Evolutionary conservation across 805 yeast genomes (phyloP), one percentile per base, ranked within the genome.

Genomic region (Yamadazyma kitorensis): DNA sequence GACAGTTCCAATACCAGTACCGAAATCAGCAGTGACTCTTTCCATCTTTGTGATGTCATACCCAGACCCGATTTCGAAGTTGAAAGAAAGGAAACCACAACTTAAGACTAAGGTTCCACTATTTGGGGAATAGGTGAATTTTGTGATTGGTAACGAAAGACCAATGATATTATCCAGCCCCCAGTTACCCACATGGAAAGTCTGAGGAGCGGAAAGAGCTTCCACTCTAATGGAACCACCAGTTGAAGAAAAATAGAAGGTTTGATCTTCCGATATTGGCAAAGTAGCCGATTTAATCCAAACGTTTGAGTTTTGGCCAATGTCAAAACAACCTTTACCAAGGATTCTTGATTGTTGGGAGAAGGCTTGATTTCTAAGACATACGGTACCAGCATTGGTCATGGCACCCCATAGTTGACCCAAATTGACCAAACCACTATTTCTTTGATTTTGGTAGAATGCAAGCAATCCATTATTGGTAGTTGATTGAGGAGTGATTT

Each of bases 321-420:
- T 40, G 23, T 44, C 43, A 25, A 51, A 43, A 39, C 60, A 55
- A 28, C 60, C 60, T 14, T 24, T 32, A 20, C 57, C 57, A 4
- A 13, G 21, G 17, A 54, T 43, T 23, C 32, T 25, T 3, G 49
- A 34, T 5, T 43, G 40, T 37, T 51, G 57, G 5, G 35, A 19
- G 38, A 43, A 55, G 11, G 37, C 35, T 24, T 41, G 39, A 31
- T 51, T 49, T 24, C 35, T 31, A 33, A 54, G 41, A 39, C 59
- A 54, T 26, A 54, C 47, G 15, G 43, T 40, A 26, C 59, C 59
- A 15, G 37, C 33, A 30, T 54, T 54, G 14, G 29, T 30, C 27
- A 44, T 31, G 2, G 33, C 19, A 24, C 39, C 28, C 52, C 47
- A 23, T 27, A 33, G 22, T 42, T 49, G 17, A 35, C 40, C 39